Conservation (phyloP, 306 rosid species). For the Pterocarpus santalinus region DNA sequence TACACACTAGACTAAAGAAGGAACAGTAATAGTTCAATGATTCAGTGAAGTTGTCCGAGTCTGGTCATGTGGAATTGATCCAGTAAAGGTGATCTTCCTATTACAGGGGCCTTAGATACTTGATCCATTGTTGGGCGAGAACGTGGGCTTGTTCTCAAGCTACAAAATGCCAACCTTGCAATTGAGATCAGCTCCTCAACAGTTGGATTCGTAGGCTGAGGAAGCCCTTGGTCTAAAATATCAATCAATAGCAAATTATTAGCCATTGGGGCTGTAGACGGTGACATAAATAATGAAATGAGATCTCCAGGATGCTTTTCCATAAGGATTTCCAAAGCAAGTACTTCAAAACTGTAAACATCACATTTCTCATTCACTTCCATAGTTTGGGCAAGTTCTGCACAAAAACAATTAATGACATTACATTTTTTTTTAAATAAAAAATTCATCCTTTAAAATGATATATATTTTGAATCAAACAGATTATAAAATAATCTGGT, state of each 20-base stretch:
- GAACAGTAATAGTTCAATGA: background rate
- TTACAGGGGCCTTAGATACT: background rate
- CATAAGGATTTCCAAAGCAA: slow-evolving; percentile 25
- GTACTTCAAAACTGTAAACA: slow-evolving; percentile 26
- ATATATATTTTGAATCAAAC: too few relatives aligned
- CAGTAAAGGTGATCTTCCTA: background rate
- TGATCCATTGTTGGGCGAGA: slow-evolving; percentile 7
- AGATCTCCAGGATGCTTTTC: slow-evolving; percentile 24
- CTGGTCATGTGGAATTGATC: background rate
- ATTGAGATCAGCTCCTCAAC: background rate
- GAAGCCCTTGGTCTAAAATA: slow-evolving; percentile 10
- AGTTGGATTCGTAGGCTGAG: background rate
- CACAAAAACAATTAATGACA: background rate
- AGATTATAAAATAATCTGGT: too few relatives aligned
- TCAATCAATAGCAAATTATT: background rate
- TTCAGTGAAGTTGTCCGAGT: slow-evolving; percentile 4
- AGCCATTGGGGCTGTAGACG: background rate
- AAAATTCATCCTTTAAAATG: too few relatives aligned
- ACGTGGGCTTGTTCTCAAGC: slow-evolving; percentile 5
- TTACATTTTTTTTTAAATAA: too few relatives aligned
- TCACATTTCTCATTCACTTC: slow-evolving; percentile 21
- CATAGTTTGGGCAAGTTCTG: slow-evolving; percentile 36
- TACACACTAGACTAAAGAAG: too few relatives aligned
- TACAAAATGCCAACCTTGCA: background rate
- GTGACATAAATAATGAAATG: background rate